phyloP scores from a whole-genome alignment of 176 grass and related monocot genomes.

The Juncus inflexus region DNA sequence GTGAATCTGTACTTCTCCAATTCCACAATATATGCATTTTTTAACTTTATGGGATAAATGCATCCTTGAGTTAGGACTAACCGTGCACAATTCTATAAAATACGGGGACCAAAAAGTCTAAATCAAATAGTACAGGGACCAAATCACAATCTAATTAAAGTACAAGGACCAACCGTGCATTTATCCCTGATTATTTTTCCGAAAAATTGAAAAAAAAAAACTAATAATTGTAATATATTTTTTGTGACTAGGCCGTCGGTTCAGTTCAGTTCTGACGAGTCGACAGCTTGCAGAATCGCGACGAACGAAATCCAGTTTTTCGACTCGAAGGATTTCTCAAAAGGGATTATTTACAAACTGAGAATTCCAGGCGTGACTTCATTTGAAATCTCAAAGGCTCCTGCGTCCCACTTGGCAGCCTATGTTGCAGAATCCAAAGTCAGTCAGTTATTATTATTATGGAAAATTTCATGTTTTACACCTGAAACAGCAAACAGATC shows the following conservation, averaged over 20 bases:
- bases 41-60: no score
- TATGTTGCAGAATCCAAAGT: conserved; percentile 85
- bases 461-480: neutral
- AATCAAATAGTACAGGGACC: neutral
- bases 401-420: conserved; percentile 75
- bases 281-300: conserved; percentile 66
- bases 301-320: conserved; percentile 93
- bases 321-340: conserved; percentile 75
- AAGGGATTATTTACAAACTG: conserved; percentile 59
- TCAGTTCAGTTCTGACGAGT: conserved; percentile 83
- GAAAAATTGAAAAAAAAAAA: no score
- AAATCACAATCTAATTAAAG: no score
- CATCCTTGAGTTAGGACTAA: no score
- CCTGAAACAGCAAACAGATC: no score
- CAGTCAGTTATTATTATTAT: neutral
- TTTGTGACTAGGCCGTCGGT: conserved; percentile 73
- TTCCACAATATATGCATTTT: no score
- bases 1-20: conserved; percentile 8
- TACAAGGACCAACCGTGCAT: neutral
- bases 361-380: conserved; percentile 69
- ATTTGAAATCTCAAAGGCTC: conserved; percentile 64
- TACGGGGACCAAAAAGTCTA: no score
- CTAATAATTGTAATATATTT: no score
- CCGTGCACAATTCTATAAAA: no score
- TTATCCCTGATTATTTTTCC: no score